Evolutionary conservation across 2,329 filamentous ascomycete genomes (phyloP), one percentile per base, ranked within the genome.

Genomic region (Aspergillus glaucus): DNA sequence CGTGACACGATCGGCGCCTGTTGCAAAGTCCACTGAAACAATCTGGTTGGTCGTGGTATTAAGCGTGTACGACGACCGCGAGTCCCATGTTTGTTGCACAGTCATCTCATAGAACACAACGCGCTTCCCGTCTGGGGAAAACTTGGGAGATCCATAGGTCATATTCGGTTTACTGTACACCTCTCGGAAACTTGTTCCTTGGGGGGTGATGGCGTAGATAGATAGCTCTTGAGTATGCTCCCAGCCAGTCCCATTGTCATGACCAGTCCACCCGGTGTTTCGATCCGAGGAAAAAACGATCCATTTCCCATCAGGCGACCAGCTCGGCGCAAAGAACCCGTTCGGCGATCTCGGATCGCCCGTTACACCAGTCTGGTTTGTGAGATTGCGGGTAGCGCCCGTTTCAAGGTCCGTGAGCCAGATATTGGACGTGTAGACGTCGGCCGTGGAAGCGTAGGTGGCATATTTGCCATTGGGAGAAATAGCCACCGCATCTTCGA

Each of bases 221-320:
- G 42, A 48, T 3, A 48, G 34, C 8, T 48, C 36, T 14, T 48
- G 46, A 6, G 45, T 42, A 30, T 53, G 48, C n/a, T 47, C 47
- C 48, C 48, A 50, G 22, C 50, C 48, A 2, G 19, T 22, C 12
- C 48, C 50, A 19, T 32, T 34, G 21, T 43, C 44, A 22, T 48
- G 46, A 2, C 46, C 46, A 15, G 30, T 21, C 46, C 46, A 48
- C 19, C 40, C 40, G 2, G 46, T 48, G 22, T 50, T 50, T 19
- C 42, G 40, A 28, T 53, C 50, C 5, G 48, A 50, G 4, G 48
- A 47, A 9, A 55, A 48, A 6, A 21, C 22, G 8, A 43, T 43
- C 3, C 40, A 15, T 9, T 42, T 26, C 4, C 40, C 40, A 24
- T 43, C 40, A 7, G 19, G 40, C 1, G 40, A 43, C 40, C 40